Base-by-base conservation (phyloP, 352 stramenopile genomes). In the Pilasporangium apinafurcum region DNA sequence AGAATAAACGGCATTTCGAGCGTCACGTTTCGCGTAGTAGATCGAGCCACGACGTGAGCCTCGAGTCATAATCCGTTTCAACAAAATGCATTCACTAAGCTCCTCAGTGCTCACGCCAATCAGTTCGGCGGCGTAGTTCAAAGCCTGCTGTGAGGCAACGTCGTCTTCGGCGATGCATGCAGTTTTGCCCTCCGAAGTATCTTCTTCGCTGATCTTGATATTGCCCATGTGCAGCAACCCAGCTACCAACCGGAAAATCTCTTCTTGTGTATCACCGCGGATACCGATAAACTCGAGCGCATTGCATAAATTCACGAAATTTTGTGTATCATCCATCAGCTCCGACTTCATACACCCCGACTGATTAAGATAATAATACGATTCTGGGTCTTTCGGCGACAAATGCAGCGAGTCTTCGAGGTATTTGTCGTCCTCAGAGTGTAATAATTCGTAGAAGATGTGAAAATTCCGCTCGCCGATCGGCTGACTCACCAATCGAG, bases 401-500 rank as follows among this genome's bases (percentile, higher is more conserved):
- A 86, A 58, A 44, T 82, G 65, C 24, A 76, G 70, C 20, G 45
- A 49, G n/a, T 59, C 67, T 20, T 65, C 54, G 9, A 86, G n/a
- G 36, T 72, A 68, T 33, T 73, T 60, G 0, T 56, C 62, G 22
- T 84, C 59, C n/a, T 83, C 56, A 5, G 73, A 74, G 47, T 83
- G 50, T 24, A 91, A 56, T 28, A 91, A 45, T 53, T 94, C 77
- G 52, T 93, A 93, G 40, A 93, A 93, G 5, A 93, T 70, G 56
- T 93, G 82, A 24, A 90, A 93, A 52, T 94, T 94, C 32, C 82
- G 77, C 35, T 94, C 82, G 8, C 76, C 74, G 18, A 73, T 66
- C 1, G 74, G 71, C 38, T 89, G 82, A 43, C 67, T 77, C 31
- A 92, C 81, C 4, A 92, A 50, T n/a, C 81, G 75, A 29, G 77